A percentile compares a stretch with the other conserved stretches of the same genome.
phyloP scores from a whole-genome alignment of 345 rosid species.

The Eucalyptus regnans region DNA sequence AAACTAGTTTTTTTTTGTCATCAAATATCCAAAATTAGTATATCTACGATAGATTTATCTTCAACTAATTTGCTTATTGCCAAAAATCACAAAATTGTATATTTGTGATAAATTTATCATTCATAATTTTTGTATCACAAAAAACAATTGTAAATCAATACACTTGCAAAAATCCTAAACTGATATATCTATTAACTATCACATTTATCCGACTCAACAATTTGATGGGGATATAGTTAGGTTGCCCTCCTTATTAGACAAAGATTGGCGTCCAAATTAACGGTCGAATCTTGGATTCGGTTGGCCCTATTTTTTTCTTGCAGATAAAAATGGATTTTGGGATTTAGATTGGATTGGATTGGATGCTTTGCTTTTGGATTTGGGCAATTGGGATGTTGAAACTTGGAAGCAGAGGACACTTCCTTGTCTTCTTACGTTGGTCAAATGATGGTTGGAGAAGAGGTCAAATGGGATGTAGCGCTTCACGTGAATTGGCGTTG shows the following conservation, averaged over 20 bases:
- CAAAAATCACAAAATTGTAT: rapidly evolving
- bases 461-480: not conserved
- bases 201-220: too few species aligned
- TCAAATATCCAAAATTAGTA: too few species aligned
- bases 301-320: not conserved
- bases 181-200: rapidly evolving
- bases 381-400: not conserved
- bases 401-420: not conserved
- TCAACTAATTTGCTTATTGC: rapidly evolving
- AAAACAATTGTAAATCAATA: rapidly evolving
- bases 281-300: not conserved
- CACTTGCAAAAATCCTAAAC: rapidly evolving
- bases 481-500: not conserved
- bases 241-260: not conserved
- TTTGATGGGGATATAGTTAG: not conserved
- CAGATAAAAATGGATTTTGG: not conserved
- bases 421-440: not conserved
- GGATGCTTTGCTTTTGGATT: not conserved
- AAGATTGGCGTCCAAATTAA: not conserved
- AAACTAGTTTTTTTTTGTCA: too few species aligned
- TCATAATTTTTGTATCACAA: too few species aligned
- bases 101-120: too few species aligned
- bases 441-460: not conserved
- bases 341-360: not conserved
- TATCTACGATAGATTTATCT: rapidly evolving